A percentile compares a stretch with the other conserved stretches of the same genome.
Evolutionary conservation across 2,329 filamentous ascomycete genomes (phyloP).

Genomic region (Fusarium hainanense): DNA sequence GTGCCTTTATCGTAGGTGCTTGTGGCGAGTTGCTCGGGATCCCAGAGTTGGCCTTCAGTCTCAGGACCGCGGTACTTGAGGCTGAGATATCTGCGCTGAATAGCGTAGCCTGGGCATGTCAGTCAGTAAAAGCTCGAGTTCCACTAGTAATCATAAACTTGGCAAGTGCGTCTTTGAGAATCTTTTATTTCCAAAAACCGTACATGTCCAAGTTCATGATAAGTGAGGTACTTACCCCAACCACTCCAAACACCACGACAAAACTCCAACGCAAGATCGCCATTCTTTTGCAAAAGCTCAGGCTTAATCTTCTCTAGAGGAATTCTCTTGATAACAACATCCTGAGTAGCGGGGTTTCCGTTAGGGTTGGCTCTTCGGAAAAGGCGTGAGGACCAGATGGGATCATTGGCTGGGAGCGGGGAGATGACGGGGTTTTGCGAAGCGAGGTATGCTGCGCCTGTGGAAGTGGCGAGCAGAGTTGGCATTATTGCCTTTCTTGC

Average conservation of each 20-base stretch:
- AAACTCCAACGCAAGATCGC: conserved; percentile 70
- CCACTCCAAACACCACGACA: conserved; percentile 76
- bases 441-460: conserved; percentile 60
- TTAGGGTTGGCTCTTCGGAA: conserved; percentile 71
- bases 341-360: conserved; percentile 70
- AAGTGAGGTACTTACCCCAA: conserved; percentile 58
- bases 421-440: conserved; percentile 67
- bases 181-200: accelerated
- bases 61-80: conserved; percentile 68
- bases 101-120: conserved; percentile 60
- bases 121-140: neutral
- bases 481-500: conserved; percentile 59
- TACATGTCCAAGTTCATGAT: neutral
- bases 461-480: conserved; percentile 61
- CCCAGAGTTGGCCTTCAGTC: conserved; percentile 74
- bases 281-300: conserved; percentile 70
- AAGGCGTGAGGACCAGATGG: conserved; percentile 67
- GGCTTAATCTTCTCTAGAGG: conserved; percentile 73
- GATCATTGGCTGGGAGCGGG: conserved; percentile 68
- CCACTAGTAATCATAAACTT: too few species aligned
- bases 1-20: conserved; percentile 72
- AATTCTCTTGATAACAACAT: conserved; percentile 71
- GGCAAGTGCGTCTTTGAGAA: too few species aligned
- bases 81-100: conserved; percentile 68
- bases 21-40: conserved; percentile 62